phyloP scores from a whole-genome alignment of 176 grass and related monocot genomes.

The Chloris gayana region DNA sequence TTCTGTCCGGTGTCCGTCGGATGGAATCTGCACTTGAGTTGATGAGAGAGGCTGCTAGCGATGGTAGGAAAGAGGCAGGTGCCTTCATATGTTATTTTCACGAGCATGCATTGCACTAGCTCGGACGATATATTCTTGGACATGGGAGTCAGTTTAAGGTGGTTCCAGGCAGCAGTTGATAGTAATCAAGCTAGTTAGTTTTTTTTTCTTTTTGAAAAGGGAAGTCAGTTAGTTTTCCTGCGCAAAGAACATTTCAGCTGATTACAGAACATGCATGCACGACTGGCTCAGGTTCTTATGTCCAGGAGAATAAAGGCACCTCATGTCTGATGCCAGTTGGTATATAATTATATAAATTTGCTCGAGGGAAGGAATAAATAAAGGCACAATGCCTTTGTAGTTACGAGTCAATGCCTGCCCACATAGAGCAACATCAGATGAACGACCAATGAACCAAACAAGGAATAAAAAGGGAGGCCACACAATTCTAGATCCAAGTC shows the following conservation, averaged over 20 bases:
- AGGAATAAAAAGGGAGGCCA: conserved; percentile 4
- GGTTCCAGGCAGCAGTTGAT: conserved; percentile 3
- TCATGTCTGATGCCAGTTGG: conserved; percentile 5
- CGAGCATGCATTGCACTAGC: conserved; percentile 8
- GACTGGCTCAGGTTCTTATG: background rate
- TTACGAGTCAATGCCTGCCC: conserved; percentile 5
- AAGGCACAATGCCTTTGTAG: background rate
- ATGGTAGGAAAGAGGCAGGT: conserved; percentile 30
- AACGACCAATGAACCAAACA: conserved; percentile 13
- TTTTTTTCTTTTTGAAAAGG: no score
- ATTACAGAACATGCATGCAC: no score
- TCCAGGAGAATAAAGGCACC: conserved; percentile 8
- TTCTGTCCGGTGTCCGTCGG: conserved; percentile 12
- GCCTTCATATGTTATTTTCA: conserved; percentile 45
- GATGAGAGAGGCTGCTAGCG: conserved; percentile 33
- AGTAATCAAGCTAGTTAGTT: no score
- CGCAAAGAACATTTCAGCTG: background rate
- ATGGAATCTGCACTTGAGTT: conserved; percentile 26
- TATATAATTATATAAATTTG: conserved; percentile 14
- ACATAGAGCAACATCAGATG: conserved; percentile 15
- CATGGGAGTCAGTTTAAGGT: background rate
- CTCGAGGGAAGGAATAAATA: background rate
- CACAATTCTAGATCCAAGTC: background rate
- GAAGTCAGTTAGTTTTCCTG: no score
- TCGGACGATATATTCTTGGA: conserved; percentile 20